Conservation (phyloP, 2,329 filamentous ascomycete genomes). For the Talaromyces piceae region DNA sequence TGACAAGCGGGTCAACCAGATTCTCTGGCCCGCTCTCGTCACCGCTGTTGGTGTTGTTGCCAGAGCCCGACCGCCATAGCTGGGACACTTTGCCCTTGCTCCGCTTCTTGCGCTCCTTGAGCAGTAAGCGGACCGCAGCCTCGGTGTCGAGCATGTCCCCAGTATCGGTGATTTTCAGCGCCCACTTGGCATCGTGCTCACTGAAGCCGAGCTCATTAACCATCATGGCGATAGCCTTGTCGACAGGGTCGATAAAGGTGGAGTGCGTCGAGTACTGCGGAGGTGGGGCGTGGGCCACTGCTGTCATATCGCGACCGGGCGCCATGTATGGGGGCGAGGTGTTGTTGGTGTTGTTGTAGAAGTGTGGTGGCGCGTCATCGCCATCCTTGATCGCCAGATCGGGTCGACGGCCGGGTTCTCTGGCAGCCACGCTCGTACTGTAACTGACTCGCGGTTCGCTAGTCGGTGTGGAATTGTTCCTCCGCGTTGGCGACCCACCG, state of each 20-base stretch:
- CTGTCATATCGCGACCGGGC: conserved; percentile 6
- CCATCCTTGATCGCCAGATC: background rate
- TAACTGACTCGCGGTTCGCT: background rate
- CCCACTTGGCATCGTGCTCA: conserved; percentile 48
- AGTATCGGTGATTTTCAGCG: conserved; percentile 52
- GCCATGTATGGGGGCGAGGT: conserved; percentile 1
- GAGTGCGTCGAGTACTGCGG: conserved; percentile 10
- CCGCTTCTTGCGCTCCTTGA: conserved; percentile 31
- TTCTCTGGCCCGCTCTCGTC: background rate
- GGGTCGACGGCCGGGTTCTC: background rate
- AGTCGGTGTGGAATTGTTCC: background rate
- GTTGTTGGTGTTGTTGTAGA: background rate
- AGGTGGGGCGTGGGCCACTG: conserved; percentile 9
- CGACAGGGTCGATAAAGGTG: conserved; percentile 44
- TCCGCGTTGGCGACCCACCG: conserved; percentile 9
- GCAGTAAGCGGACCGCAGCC: conserved; percentile 49
- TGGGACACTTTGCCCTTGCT: conserved; percentile 13
- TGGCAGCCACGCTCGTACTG: background rate
- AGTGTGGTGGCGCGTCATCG: conserved; percentile 7
- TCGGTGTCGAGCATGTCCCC: conserved; percentile 53
- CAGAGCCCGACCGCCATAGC: conserved; percentile 15
- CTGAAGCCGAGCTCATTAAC: conserved; percentile 53
- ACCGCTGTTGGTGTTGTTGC: conserved; percentile 15
- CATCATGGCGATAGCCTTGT: conserved; percentile 50
- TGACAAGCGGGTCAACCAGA: conserved; percentile 8